These are phyloP conservation scores for Chaetothyriales sp. DNA, from an alignment of 2,329 filamentous ascomycete species.

Conservation along the genomic window DNA sequence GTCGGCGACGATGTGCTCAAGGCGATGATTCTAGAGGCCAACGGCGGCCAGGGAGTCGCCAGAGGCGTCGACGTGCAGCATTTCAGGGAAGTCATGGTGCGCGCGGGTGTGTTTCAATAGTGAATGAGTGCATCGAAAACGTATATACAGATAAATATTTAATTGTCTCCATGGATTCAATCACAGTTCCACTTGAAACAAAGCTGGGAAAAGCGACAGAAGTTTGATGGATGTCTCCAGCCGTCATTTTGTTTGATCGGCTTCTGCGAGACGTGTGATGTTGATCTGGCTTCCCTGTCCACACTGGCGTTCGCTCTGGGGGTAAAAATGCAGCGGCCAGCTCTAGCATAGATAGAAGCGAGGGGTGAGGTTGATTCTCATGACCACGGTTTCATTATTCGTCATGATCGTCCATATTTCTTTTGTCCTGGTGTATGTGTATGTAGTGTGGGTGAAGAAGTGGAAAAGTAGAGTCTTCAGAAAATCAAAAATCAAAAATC, in stretches of 20 bases:
- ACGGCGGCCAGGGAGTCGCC: conserved; percentile 59
- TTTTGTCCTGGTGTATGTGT: neutral
- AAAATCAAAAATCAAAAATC: neutral
- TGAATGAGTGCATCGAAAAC: too few relatives aligned
- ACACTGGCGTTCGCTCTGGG: conserved; percentile 48
- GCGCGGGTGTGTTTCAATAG: conserved; percentile 66
- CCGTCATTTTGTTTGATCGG: conserved; percentile 1
- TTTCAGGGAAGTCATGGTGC: conserved; percentile 73
- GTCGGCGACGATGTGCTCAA: conserved; percentile 69
- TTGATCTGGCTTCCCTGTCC: conserved; percentile 55
- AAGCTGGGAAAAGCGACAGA: conserved; percentile 8
- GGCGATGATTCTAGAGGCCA: conserved; percentile 94
- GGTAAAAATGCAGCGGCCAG: conserved; percentile 42
- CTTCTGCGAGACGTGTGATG: conserved; percentile 18
- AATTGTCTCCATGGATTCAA: conserved; percentile 12
- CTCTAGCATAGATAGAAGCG: conserved; percentile 54
- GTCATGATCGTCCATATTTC: neutral
- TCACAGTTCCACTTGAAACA: neutral
- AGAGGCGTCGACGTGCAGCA: conserved; percentile 63
- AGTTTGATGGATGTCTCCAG: conserved; percentile 13
- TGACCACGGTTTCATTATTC: neutral
- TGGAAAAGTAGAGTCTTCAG: neutral
- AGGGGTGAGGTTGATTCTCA: neutral
- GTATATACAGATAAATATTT: neutral
- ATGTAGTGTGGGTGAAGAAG: neutral